Evolutionary conservation across 164 flowering plant species (phyloP).

Genomic region (Annona squamosa): DNA sequence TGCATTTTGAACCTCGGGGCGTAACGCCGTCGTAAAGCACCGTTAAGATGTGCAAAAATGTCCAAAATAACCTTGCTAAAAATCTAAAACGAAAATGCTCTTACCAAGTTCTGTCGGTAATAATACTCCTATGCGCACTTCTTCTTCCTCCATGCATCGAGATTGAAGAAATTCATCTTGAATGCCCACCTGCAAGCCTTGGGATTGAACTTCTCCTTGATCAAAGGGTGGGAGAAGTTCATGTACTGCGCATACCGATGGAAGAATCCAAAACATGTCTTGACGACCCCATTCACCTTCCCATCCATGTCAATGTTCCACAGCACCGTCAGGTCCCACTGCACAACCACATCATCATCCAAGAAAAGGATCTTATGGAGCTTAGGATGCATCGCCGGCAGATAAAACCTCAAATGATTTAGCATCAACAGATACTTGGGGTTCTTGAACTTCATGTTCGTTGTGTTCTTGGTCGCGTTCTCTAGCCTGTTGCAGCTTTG

Average conservation of each 20-base stretch:
- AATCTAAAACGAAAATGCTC: too few relatives aligned
- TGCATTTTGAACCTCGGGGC: too few relatives aligned
- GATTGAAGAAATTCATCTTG: slow-evolving; percentile 23
- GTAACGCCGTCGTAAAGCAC: too few relatives aligned
- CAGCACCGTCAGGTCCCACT: slow-evolving; percentile 21
- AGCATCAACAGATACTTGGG: slow-evolving; percentile 22
- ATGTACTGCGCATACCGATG: slow-evolving; percentile 18
- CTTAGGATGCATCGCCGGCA: slow-evolving; percentile 19
- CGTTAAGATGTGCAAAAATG: too few relatives aligned
- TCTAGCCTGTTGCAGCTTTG: slow-evolving; percentile 24
- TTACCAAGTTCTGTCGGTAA: slow-evolving; percentile 20
- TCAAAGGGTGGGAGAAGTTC: slow-evolving; percentile 22
- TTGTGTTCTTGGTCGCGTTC: slow-evolving; percentile 27
- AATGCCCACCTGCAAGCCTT: slow-evolving; percentile 24
- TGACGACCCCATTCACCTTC: slow-evolving; percentile 24
- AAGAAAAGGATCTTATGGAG: slow-evolving; percentile 18
- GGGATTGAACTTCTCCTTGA: slow-evolving; percentile 18
- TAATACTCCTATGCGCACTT: slow-evolving; percentile 18
- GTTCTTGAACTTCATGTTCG: slow-evolving; percentile 25
- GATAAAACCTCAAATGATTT: slow-evolving; percentile 20
- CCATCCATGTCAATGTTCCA: slow-evolving; percentile 27
- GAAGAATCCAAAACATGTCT: slow-evolving; percentile 18
- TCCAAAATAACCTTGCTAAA: too few relatives aligned
- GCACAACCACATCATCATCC: slow-evolving; percentile 26
- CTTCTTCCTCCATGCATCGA: slow-evolving; percentile 22